Evolutionary conservation across 2,329 filamentous ascomycete genomes (phyloP), one percentile per base, ranked within the genome.

Genomic region (Aspergillus sojae): DNA sequence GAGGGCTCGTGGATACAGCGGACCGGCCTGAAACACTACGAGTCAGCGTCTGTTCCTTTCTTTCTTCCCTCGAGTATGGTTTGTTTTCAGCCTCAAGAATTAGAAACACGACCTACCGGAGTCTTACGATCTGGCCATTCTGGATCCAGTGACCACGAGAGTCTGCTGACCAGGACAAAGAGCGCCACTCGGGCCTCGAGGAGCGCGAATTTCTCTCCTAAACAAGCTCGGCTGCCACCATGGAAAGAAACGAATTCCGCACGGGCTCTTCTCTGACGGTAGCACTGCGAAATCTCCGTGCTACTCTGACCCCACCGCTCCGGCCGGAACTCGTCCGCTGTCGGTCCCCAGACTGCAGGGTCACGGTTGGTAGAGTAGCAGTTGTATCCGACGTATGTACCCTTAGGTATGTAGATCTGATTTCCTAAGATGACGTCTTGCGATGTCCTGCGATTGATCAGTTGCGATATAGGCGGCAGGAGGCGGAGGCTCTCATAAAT

Each of bases 221-320:
- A 66, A 64, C 80, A 82, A 5, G 76, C 76, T 48, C 80, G 70
- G 14, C 72, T 70, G 5, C 78, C 78, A 12, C 79, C 79, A 55
- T 82, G 79, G 62, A 82, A 82, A 26, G 76, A 76, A 61, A 81
- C 79, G 63, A 81, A 81, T 30, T 76, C 74, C 21, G 75, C 78
- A 56, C 74, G 77, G 10, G 73, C 73, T 30, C 75, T 76, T 5
- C 74, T 75, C 19, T 73, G 73, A 12, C 79, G 72, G 58, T 77
- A 80, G 10, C 72, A 58, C 4, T 69, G 69, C 52, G 72, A 73
- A 62, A 81, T 78, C 11, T 77, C 74, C n/a, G 76, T 68, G 28
- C 1, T 32, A n/a, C 28, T 52, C 0, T 32, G 16, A 9, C 67
- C 68, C 68, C 80, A 83, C 14, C 80, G 76, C 14, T 69, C 68